phyloP scores from a whole-genome alignment of 2,329 filamentous ascomycete genomes.

The Clarireedia homoeocarpa region DNA sequence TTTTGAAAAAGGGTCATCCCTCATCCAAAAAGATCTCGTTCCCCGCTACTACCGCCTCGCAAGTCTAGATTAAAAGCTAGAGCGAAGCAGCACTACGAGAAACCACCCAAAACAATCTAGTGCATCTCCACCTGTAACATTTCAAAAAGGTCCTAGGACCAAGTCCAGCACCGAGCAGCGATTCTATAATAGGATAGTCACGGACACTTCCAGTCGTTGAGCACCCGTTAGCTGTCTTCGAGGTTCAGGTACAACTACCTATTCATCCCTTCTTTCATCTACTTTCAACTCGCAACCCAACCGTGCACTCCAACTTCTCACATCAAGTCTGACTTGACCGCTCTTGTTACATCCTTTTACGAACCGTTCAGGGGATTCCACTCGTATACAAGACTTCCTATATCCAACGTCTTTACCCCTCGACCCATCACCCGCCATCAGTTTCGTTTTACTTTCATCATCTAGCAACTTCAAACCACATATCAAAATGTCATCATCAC shows the following conservation, averaged over 20 bases:
- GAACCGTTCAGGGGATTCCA: neutral
- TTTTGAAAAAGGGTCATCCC: constrained; percentile 4
- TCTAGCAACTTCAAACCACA: neutral
- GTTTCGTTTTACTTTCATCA: neutral
- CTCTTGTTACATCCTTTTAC: constrained; percentile 6
- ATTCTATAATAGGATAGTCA: constrained; percentile 6
- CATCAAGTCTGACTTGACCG: constrained; percentile 2
- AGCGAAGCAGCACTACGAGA: neutral
- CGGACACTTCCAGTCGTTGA: constrained; percentile 8
- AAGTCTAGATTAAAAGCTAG: constrained; percentile 4
- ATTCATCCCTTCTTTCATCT: neutral
- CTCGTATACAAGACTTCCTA: constrained; percentile 1
- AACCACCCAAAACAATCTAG: constrained; percentile 1
- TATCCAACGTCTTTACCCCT: constrained; percentile 7
- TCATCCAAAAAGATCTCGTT: constrained; percentile 3
- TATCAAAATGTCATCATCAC: constrained; percentile 30
- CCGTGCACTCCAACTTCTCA: constrained; percentile 8
- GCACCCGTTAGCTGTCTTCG: constrained; percentile 7
- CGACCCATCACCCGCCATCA: neutral
- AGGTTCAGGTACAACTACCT: constrained; percentile 1
- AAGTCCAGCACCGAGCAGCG: constrained; percentile 6
- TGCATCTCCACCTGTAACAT: constrained; percentile 8
- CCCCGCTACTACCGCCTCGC: constrained; percentile 5
- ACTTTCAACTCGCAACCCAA: constrained; percentile 2
- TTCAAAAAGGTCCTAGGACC: constrained; percentile 1